A percentile compares a stretch with the other conserved stretches of the same genome.
Evolutionary conservation across 768 basidiomycete species (phyloP).

Genomic region (Naganishia friedmannii): DNA sequence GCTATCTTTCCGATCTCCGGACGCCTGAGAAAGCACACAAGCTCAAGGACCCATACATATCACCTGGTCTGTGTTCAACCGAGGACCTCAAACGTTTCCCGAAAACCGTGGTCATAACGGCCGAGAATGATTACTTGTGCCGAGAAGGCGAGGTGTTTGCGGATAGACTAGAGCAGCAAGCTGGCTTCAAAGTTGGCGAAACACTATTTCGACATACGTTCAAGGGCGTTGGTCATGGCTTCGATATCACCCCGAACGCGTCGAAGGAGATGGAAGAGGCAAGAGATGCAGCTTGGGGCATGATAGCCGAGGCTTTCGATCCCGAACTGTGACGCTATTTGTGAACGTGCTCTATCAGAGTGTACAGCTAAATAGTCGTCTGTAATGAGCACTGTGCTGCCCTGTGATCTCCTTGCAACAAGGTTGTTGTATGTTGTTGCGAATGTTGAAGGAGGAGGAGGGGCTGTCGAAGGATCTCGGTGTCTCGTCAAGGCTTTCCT

Average conservation of each 20-base stretch:
- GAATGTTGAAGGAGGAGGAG: too few species aligned
- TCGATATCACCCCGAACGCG: constrained; percentile 26
- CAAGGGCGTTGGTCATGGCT: constrained; percentile 25
- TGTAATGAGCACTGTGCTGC: too few species aligned
- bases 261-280: constrained; percentile 24
- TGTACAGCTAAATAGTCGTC: background rate
- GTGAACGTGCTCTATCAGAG: background rate
- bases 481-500: too few species aligned
- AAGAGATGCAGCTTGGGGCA: constrained; percentile 30
- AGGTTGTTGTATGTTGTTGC: too few species aligned
- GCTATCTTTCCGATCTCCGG: constrained; percentile 26
- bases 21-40: constrained; percentile 19
- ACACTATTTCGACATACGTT: constrained; percentile 27
- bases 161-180: constrained; percentile 27
- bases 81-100: constrained; percentile 26
- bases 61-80: constrained; percentile 27
- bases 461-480: too few species aligned
- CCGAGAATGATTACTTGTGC: constrained; percentile 31
- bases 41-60: constrained; percentile 23
- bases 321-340: constrained; percentile 3
- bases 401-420: too few species aligned
- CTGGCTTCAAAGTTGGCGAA: constrained; percentile 20
- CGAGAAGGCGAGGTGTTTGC: constrained; percentile 31
- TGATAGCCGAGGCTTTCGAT: constrained; percentile 28
- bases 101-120: constrained; percentile 26